Percentiles rank a stretch among this genome's conserved stretches.
These are phyloP conservation scores for Scleromitrula shiraiana DNA, from an alignment of 2,329 filamentous ascomycete species.

Conservation along the genomic window DNA sequence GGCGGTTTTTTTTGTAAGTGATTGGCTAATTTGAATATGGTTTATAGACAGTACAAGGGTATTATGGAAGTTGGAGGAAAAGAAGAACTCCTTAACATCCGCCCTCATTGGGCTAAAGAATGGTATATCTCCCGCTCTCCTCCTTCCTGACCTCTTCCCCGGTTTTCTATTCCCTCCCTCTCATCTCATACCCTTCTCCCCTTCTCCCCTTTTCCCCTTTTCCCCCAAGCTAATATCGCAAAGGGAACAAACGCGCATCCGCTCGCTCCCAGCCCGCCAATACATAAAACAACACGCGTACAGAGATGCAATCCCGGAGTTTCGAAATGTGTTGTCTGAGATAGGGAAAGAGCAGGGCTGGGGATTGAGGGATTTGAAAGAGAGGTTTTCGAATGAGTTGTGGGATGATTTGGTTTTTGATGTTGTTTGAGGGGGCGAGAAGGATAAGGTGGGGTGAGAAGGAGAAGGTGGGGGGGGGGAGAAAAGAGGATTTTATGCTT, in stretches of 20 bases:
- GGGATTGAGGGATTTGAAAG: constrained; percentile 31
- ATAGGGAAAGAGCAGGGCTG: constrained; percentile 34
- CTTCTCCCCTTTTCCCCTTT: no score
- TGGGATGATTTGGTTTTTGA: constrained; percentile 26
- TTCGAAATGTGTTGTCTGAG: constrained; percentile 18
- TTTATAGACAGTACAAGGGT: constrained; percentile 26
- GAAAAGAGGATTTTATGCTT: no score
- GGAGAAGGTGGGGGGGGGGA: not conserved
- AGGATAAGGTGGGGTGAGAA: not conserved
- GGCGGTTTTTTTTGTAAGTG: no score
- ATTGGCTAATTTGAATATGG: no score
- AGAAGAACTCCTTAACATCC: constrained; percentile 14
- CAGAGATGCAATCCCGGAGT: not conserved
- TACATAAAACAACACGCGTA: not conserved
- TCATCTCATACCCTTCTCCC: not conserved
- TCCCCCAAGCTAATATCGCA: not conserved
- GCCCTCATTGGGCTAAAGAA: constrained; percentile 41
- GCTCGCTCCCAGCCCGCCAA: not conserved
- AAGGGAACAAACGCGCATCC: not conserved
- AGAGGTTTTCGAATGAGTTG: constrained; percentile 34
- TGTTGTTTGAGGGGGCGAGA: not conserved
- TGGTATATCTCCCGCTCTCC: constrained; percentile 23
- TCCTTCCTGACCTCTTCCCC: not conserved
- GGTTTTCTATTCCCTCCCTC: not conserved
- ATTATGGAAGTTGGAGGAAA: constrained; percentile 8